Base-by-base conservation (phyloP, 768 basidiomycete species). In the Pleurotus ostreatus region DNA sequence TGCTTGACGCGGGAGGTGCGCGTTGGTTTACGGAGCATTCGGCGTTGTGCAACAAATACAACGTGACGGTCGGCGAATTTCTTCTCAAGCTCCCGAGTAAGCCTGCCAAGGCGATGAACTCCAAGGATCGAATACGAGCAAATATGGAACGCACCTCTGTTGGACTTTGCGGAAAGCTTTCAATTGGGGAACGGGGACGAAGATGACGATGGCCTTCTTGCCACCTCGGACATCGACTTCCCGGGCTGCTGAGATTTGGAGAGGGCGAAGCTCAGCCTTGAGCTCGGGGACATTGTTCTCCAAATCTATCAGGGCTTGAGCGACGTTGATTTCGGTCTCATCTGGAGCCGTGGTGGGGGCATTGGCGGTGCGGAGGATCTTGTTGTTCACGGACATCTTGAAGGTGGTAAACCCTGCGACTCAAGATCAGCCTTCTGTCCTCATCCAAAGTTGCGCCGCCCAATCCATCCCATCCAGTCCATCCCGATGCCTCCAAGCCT, bases 41-140 rank as follows among this genome's bases (percentile, higher is more conserved):
- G 88, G 73, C 97, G 94, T 78, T 99, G 97, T 55, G 92, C 97
- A 72, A 98, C 86, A 73, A 99, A 98, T 57, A 99, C 92, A 72
- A 99, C 94, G 77, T 98, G 95, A 71, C 94, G 87, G 79, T 98
- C 97, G 46, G 97, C 93, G 80, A 99, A 98, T 78, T 99, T 99
- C 86, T 99, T 99, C 86, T 99, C 97, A 68, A 99, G 84, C 72
- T 98, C 96, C 55, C 96, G 89, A 59, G 96, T 98, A 70, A 98
- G 89, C 74, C 96, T 98, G 39, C 5, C 22, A 68, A 20, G 23
- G n/a, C 12, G 11, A 18, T 55, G 56, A 39, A 51, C 47, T 54
- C 51, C 18, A 58, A 30, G n/a, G 60, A 41, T 59, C 25, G 39
- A 44, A 48, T 34, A 20, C 46, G 53, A 30, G 57, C 22, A 55